Evolutionary conservation across 495 filamentous ascomycete genomes (phyloP).

Genomic region (Articulospora tetracladia): DNA sequence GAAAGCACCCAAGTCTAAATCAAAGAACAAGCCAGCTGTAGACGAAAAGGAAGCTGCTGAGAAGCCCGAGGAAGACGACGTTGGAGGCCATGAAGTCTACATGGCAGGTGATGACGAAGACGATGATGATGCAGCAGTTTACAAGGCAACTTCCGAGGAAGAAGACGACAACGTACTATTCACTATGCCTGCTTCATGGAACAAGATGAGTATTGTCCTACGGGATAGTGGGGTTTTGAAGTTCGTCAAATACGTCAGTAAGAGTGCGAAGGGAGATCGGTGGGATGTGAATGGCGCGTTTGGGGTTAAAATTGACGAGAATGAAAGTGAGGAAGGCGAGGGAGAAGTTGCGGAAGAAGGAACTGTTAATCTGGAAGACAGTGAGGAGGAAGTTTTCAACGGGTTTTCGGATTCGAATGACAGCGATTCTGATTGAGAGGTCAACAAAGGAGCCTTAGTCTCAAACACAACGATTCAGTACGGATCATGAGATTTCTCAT

Average conservation of each 20-base stretch:
- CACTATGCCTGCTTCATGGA: conserved; percentile 84
- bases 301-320: conserved; percentile 43
- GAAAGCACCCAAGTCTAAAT: neutral
- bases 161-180: conserved; percentile 92
- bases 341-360: conserved; percentile 26
- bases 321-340: conserved; percentile 30
- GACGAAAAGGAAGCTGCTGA: conserved; percentile 17
- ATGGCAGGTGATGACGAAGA: conserved; percentile 83
- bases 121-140: conserved; percentile 73
- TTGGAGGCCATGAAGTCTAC: conserved; percentile 88
- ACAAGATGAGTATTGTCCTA: conserved; percentile 82
- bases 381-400: conserved; percentile 27
- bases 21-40: conserved; percentile 23
- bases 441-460: neutral
- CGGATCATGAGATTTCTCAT: neutral
- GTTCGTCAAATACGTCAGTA: conserved; percentile 96
- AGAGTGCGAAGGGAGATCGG: conserved; percentile 75
- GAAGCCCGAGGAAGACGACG: conserved; percentile 44
- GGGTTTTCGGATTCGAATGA: conserved; percentile 27
- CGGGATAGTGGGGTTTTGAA: conserved; percentile 80
- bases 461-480: neutral
- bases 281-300: conserved; percentile 83
- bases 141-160: conserved; percentile 60
- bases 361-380: conserved; percentile 11
- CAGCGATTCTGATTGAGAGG: conserved; percentile 26